Evolutionary conservation across 2,329 filamentous ascomycete species (phyloP).

Genomic region (Apiospora marii): DNA sequence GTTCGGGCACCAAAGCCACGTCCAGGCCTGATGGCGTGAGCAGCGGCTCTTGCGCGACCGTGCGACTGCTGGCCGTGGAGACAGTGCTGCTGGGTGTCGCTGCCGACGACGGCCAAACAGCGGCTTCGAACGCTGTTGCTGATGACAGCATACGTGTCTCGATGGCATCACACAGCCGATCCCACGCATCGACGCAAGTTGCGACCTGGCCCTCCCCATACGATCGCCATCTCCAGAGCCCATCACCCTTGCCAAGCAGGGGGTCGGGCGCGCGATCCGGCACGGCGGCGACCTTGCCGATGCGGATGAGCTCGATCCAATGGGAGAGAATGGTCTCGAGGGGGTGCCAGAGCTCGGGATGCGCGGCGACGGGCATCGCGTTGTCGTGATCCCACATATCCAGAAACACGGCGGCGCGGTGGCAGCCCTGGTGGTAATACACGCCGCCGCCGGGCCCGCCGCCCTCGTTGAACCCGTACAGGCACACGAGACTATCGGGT

Average conservation of each 20-base stretch:
- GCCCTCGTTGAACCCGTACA: slow-evolving; percentile 35
- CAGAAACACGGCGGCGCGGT: slow-evolving; percentile 31
- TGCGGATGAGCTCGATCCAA: slow-evolving; percentile 36
- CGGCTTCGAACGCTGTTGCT: background rate
- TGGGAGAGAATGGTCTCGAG: slow-evolving; percentile 37
- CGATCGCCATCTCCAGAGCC: slow-evolving; percentile 42
- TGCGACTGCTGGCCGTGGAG: too few species aligned
- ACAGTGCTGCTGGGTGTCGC: too few species aligned
- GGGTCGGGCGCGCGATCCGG: background rate
- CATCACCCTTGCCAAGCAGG: slow-evolving; percentile 21
- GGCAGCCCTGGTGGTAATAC: slow-evolving; percentile 36
- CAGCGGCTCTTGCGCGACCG: slow-evolving; percentile 6
- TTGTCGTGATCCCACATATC: slow-evolving; percentile 25
- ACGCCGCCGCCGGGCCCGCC: slow-evolving; percentile 36
- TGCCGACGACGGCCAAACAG: too few species aligned
- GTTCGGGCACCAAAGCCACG: slow-evolving; percentile 31
- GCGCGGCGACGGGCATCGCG: slow-evolving; percentile 31
- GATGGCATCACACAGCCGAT: slow-evolving; percentile 37
- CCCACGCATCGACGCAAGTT: slow-evolving; percentile 35
- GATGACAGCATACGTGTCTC: slow-evolving; percentile 32
- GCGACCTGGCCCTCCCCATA: slow-evolving; percentile 41
- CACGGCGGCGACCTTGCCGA: slow-evolving; percentile 28
- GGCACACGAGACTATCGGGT: slow-evolving; percentile 34
- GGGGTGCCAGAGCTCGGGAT: slow-evolving; percentile 35
- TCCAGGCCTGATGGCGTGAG: slow-evolving; percentile 28